phyloP scores from a whole-genome alignment of 208 protist species.

The Leishmania gerbilli region DNA sequence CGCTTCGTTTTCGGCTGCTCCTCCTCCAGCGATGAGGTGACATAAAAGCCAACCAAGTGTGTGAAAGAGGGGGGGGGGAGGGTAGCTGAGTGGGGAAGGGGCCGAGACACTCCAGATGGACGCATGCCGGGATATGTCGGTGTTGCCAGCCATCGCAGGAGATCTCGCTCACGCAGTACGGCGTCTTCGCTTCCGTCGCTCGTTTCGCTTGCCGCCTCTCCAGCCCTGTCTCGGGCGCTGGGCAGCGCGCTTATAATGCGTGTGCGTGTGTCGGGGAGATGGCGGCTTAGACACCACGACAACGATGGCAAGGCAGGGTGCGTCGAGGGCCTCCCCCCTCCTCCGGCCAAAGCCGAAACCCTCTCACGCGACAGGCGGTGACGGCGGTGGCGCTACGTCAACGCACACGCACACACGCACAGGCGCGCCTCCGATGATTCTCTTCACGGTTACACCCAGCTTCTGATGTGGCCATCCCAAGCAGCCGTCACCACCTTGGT shows the following conservation, averaged over 20 bases:
- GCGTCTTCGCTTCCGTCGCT: neutral
- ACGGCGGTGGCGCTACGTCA: neutral
- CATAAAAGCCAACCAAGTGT: neutral
- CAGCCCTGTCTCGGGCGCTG: neutral
- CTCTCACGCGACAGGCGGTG: neutral
- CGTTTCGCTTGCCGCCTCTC: neutral
- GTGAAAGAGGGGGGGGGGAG: neutral
- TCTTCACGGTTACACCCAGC: constrained; percentile 68
- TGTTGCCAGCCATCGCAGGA: neutral
- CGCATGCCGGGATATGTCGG: neutral
- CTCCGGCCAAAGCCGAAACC: neutral
- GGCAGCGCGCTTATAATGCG: neutral
- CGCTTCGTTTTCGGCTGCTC: neutral
- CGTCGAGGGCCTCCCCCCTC: neutral
- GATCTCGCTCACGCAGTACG: neutral
- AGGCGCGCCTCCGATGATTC: neutral
- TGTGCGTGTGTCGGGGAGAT: neutral
- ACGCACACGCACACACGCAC: neutral
- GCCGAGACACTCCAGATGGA: neutral
- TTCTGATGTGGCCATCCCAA: constrained; percentile 95
- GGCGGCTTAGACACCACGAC: constrained; percentile 8
- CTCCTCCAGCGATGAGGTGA: neutral
- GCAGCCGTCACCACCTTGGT: constrained; percentile 90
- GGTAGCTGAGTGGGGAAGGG: neutral
- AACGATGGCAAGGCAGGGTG: constrained; percentile 14